Evolutionary conservation across 495 filamentous ascomycete species (phyloP), one percentile per base, ranked within the genome.

Genomic region (Xylaria nigripes): DNA sequence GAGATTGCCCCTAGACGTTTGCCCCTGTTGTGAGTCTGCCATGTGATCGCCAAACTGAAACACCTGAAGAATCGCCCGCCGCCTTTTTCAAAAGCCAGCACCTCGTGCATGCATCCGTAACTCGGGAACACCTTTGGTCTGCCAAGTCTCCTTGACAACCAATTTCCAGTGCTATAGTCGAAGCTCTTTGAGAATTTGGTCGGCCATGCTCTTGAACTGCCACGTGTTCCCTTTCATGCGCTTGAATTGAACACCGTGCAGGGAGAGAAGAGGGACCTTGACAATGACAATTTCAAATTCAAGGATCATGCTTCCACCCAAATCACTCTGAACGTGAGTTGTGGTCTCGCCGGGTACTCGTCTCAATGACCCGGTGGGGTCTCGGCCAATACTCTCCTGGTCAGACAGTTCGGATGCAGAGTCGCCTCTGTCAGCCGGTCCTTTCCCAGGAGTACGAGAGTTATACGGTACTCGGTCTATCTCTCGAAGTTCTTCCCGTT

Each of bases 201-300:
- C 89, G 41, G 93, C 93, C 88, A 97, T 90, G 57, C 89, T 87
- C 73, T 96, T 95, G 66, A 96, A 99, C 70, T 96, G 90, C 91
- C 91, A 96, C 56, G 93, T 96, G 36, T 91, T 88, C 6, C 93
- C 95, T 25, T 88, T 82, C 43, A 97, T 84, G 69, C 92, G 89
- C 78, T 99, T 99, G 76, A 99, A 99, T 69, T 99, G 93, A 46
- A 99, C 89, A 40, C 93, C 93, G 62, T 97, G 91, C 55, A 99
- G 70, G 19, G 85, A 87, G 59, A 99, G 85, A 46, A 99, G 72
- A 23, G 93, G 93, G 29, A 99, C 89, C 74, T 99, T 99, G 56
- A 99, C 93, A 55, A 99, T 90, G 57, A 97, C 81, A 50, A 98
- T 96, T 65, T 99, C 93, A 61, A 99, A 99, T 54, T 85, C 81